These are phyloP conservation scores for Ceratocystis variospora DNA, from an alignment of 2,329 filamentous ascomycete genomes.

Conservation along the genomic window DNA sequence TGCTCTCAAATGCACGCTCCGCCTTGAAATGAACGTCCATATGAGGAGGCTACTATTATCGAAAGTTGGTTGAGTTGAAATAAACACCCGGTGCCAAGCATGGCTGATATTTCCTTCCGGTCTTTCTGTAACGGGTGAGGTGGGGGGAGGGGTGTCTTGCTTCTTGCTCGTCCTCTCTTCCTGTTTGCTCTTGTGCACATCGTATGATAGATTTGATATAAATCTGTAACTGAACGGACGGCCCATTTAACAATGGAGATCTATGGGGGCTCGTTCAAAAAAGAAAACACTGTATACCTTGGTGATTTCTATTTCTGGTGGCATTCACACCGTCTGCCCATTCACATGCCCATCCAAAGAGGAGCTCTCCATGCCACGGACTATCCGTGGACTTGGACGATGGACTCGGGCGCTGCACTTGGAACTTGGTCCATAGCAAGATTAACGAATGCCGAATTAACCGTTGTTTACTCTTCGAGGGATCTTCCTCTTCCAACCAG, in stretches of 20 bases:
- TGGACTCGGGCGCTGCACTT: background rate
- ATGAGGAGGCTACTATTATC: background rate
- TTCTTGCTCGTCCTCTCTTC: background rate
- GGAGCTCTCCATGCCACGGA: conserved; percentile 2
- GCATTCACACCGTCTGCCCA: background rate
- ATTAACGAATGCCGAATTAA: conserved; percentile 2
- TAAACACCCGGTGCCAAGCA: background rate
- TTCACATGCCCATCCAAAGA: conserved; percentile 2
- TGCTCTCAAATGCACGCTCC: background rate
- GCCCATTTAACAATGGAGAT: background rate
- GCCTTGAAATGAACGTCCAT: background rate
- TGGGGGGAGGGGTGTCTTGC: background rate
- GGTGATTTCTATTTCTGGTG: background rate
- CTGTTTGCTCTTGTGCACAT: background rate
- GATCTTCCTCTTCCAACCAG: background rate
- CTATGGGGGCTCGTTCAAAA: no score
- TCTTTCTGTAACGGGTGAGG: background rate
- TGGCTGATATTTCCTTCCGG: background rate
- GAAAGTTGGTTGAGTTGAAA: background rate
- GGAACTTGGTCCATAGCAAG: background rate
- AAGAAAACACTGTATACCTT: no score
- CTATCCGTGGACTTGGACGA: background rate
- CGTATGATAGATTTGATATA: background rate
- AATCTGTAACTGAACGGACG: background rate
- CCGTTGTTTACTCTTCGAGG: background rate